Evolutionary conservation across 2,329 filamentous ascomycete species (phyloP), one percentile per base, ranked within the genome.

Genomic region (Colletotrichum abscissum): DNA sequence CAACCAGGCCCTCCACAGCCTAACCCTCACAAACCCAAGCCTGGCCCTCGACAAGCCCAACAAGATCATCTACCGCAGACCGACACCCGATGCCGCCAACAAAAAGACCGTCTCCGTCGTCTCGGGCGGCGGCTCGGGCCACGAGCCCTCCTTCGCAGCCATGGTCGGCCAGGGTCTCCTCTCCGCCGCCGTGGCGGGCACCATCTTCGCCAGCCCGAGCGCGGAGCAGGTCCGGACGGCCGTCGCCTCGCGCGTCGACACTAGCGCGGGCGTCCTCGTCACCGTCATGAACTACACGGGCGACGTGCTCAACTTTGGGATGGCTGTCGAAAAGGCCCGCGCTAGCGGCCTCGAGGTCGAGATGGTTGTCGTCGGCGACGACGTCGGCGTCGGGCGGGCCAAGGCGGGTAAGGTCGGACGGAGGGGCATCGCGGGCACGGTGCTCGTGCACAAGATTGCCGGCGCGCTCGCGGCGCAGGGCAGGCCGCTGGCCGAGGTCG

Each of bases 211-310:
- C 1, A 92, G 90, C 14, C 93, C 93, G 1, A 90, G 87, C 2
- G 92, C 93, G 0, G 91, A 97, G 83, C 95, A 98, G 84, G 92
- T 98, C 67, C 90, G 94, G 68, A 87, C 90, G 28, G 64, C 72
- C 49, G 72, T 67, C 38, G 62, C 66, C 79, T 89, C 91, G 55
- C 88, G 94, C 24, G 93, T 97, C 3, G 91, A 94, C 74, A 88
- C 89, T 4, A 87, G 89, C 57, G 89, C 90, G 74, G 96, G 95
- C 28, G 93, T 98, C 1, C 82, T 98, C 54, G 93, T 98, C n/a
- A 92, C 95, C 6, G 94, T 97, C 35, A 98, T 97, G 94, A 98
- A 98, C 82, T 97, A 97, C 83, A 97, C 95, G 1, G 94, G 94
- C 49, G 94, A 95, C 81, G 90, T 98, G 67, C 88, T 98, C 77